These are phyloP conservation scores for Colletotrichum eremochloae DNA, from an alignment of 2,329 filamentous ascomycete genomes.

Conservation along the genomic window DNA sequence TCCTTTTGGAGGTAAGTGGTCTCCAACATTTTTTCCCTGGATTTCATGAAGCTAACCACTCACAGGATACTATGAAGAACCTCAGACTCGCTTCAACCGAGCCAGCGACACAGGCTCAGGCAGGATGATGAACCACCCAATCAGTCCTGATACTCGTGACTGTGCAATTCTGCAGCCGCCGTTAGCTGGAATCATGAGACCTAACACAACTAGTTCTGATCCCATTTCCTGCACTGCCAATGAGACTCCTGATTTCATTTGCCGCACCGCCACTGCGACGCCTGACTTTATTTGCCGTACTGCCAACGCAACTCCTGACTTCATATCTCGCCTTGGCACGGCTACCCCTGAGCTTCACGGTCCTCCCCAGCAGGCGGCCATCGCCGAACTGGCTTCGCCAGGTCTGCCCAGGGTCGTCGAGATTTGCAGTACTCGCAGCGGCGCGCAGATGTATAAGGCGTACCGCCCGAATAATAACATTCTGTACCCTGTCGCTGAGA, in stretches of 20 bases:
- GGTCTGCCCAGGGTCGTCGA: slow-evolving; percentile 41
- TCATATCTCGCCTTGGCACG: slow-evolving; percentile 31
- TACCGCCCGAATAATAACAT: slow-evolving; percentile 26
- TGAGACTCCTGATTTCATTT: slow-evolving; percentile 32
- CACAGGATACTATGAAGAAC: slow-evolving; percentile 40
- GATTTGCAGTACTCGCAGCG: slow-evolving; percentile 39
- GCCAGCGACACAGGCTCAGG: slow-evolving; percentile 19
- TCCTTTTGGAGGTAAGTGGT: slow-evolving; percentile 59
- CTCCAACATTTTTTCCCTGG: background rate
- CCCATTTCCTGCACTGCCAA: slow-evolving; percentile 15
- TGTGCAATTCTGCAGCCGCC: background rate
- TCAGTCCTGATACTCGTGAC: slow-evolving; percentile 25
- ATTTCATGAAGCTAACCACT: slow-evolving; percentile 14
- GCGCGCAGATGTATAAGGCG: slow-evolving; percentile 36
- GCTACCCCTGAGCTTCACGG: slow-evolving; percentile 42
- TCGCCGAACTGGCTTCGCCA: slow-evolving; percentile 40
- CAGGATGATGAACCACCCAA: slow-evolving; percentile 41
- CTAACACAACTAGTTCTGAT: slow-evolving; percentile 20
- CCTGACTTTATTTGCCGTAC: slow-evolving; percentile 10
- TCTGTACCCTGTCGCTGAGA: slow-evolving; percentile 30
- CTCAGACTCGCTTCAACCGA: slow-evolving; percentile 40
- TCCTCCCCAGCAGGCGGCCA: slow-evolving; percentile 38
- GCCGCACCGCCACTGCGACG: slow-evolving; percentile 1
- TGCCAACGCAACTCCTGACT: background rate
- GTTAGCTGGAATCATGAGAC: slow-evolving; percentile 1